Conservation (phyloP, 345 rosid species). For the Rhodamnia argentea region DNA sequence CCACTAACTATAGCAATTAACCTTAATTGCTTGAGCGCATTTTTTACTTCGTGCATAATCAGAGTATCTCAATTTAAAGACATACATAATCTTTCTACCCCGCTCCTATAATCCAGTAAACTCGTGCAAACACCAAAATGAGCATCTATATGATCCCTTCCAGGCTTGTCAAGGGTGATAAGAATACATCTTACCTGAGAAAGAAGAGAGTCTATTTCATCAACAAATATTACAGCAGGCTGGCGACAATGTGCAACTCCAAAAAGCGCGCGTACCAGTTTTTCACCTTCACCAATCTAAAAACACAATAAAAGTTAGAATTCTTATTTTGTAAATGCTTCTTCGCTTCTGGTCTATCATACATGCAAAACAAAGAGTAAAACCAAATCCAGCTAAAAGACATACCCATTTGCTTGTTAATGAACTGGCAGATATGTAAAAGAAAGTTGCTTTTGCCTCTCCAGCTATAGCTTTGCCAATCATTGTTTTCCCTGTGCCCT, state of each 20-base stretch:
- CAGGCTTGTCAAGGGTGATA: neutral
- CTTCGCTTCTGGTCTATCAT: neutral
- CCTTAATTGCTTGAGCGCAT: neutral
- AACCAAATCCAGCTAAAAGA: constrained; percentile 1
- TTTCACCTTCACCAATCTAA: constrained; percentile 99
- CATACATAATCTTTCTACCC: neutral
- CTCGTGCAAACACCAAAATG: neutral
- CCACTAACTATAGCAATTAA: neutral
- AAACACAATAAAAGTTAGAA: neutral
- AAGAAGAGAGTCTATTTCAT: constrained; percentile 94
- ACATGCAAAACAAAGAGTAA: neutral
- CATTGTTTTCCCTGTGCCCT: constrained; percentile 99
- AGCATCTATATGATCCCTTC: neutral
- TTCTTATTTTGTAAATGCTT: neutral
- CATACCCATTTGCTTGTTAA: constrained; percentile 98
- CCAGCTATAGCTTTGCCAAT: constrained; percentile 99
- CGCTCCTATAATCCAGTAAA: neutral
- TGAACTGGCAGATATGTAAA: constrained; percentile 97
- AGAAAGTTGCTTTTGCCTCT: constrained; percentile 98
- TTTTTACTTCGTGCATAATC: neutral
- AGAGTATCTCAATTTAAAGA: neutral
- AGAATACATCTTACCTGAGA: constrained; percentile 60
- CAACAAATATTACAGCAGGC: constrained; percentile 98
- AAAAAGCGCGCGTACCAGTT: constrained; percentile 94
- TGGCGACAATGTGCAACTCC: constrained; percentile 99